phyloP scores from a whole-genome alignment of 2,329 filamentous ascomycete genomes.

The Paradendryphiella salina region DNA sequence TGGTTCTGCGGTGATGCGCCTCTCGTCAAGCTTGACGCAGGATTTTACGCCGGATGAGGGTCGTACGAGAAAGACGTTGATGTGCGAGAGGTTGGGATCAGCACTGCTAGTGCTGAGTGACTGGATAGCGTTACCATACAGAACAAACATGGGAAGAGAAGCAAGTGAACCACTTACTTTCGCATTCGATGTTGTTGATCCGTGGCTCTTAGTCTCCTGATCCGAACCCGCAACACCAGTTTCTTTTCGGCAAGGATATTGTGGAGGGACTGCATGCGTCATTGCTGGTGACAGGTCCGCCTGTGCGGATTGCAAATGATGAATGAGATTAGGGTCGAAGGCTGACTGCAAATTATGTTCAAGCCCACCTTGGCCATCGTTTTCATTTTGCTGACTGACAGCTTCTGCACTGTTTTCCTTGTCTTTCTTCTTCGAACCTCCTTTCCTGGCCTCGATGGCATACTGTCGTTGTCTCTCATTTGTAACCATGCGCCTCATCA shows the following conservation, averaged over 20 bases:
- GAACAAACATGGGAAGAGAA: neutral
- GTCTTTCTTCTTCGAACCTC: constrained; percentile 45
- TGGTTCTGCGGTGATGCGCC: constrained; percentile 22
- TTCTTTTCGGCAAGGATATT: neutral
- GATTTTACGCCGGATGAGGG: constrained; percentile 56
- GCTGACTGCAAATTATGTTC: constrained; percentile 20
- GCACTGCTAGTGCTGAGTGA: constrained; percentile 9
- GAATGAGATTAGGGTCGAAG: constrained; percentile 14
- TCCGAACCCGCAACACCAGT: neutral
- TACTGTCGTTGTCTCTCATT: constrained; percentile 63
- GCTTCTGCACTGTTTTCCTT: constrained; percentile 32
- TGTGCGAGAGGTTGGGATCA: constrained; percentile 45
- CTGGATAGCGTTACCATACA: constrained; percentile 1
- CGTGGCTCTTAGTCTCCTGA: neutral
- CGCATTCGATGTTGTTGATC: neutral
- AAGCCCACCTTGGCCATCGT: constrained; percentile 1
- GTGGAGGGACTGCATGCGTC: neutral
- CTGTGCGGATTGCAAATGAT: constrained; percentile 3
- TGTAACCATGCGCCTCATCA: constrained; percentile 62
- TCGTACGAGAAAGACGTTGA: constrained; percentile 66
- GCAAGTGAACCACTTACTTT: neutral
- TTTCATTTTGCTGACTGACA: constrained; percentile 9
- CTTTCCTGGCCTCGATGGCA: constrained; percentile 60
- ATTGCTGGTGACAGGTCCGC: neutral
- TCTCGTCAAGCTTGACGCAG: constrained; percentile 48